Base-by-base conservation (phyloP, 371 early-diverging fungal species). In the Mortierella sp. region DNA sequence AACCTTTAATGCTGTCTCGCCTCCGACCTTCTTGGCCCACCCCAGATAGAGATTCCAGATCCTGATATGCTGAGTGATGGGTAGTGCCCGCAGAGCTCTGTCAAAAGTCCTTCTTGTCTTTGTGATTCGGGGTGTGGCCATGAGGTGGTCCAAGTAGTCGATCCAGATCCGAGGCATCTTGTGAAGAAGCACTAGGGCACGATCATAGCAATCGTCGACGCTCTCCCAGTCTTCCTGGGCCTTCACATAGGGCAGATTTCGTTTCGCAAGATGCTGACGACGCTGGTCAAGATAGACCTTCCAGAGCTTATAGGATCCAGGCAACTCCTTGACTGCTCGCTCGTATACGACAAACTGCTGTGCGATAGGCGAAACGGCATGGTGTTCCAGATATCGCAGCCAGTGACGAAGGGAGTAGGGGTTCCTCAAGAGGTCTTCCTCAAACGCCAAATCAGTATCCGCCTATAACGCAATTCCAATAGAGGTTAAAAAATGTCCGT, bases 221-320 rank as follows among this genome's bases (percentile, higher is more conserved):
- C 81, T 79, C 23, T 83, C 80, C 80, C 89, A 93, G 50, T 89
- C 92, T 5, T 80, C 82, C 56, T 81, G 71, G 51, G 80, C 78
- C 50, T 67, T 62, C 9, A 84, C 72, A 21, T 53, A 76, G 60
- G 89, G 80, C 67, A 91, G 75, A 41, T 79, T 51, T 19, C 83
- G 78, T 27, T 80, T 76, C 15, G 80, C 50, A 7, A 94, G 62
- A 41, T 79, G 82, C 28, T 83, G 78, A 31, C 82, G 79, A 47
- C 95, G 88, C 43, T 89, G 76, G 70, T 92, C 92, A n/a, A 97
- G 79, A 69, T 97, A 97, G 34, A 80, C 75, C 71, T 94, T 95
- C 98, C 98, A 99, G 15, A 99, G 84, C 79, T 96, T 97, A 83
- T 97, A 98, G 7, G 94, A 94, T 3, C 97, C 94, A 1, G 99